Percentiles rank a stretch among this genome's conserved stretches.
Conservation (phyloP, 2,329 filamentous ascomycete species). For the Fusarium sp. region DNA sequence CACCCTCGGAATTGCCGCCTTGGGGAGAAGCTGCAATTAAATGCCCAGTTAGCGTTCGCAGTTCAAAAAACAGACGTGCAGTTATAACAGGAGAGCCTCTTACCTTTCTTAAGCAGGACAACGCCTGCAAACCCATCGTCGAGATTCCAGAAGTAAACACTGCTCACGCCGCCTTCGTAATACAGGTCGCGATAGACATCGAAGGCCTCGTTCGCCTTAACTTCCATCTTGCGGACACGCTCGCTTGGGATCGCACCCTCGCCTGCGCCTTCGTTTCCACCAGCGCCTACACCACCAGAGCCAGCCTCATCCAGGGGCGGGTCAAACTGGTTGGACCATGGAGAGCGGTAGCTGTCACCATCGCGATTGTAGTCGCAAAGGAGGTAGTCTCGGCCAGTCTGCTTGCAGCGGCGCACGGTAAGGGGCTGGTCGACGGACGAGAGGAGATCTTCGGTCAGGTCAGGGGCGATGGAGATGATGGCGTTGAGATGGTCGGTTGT, state of each 20-base stretch:
- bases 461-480: constrained; percentile 88
- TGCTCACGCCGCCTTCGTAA: constrained; percentile 95
- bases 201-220: constrained; percentile 94
- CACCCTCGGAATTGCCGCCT: constrained; percentile 75
- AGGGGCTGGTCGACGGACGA: constrained; percentile 98
- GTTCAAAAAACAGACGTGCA: background rate
- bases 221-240: constrained; percentile 90
- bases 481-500: constrained; percentile 88
- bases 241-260: constrained; percentile 92
- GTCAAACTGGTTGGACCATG: constrained; percentile 99
- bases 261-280: constrained; percentile 69
- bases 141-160: constrained; percentile 97
- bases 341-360: constrained; percentile 95
- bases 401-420: constrained; percentile 83
- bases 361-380: constrained; percentile 99
- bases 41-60: constrained; percentile 20
- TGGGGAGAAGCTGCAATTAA: constrained; percentile 69
- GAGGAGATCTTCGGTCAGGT: constrained; percentile 96
- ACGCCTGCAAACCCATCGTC: constrained; percentile 98
- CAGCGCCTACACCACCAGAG: constrained; percentile 62
- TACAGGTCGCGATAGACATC: constrained; percentile 97
- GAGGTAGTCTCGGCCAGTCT: constrained; percentile 93
- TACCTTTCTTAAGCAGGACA: constrained; percentile 93
- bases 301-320: constrained; percentile 80
- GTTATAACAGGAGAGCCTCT: constrained; percentile 37